These are phyloP conservation scores for Angomonas ambiguus DNA, from an alignment of 208 protist genomes.

Conservation along the genomic window DNA sequence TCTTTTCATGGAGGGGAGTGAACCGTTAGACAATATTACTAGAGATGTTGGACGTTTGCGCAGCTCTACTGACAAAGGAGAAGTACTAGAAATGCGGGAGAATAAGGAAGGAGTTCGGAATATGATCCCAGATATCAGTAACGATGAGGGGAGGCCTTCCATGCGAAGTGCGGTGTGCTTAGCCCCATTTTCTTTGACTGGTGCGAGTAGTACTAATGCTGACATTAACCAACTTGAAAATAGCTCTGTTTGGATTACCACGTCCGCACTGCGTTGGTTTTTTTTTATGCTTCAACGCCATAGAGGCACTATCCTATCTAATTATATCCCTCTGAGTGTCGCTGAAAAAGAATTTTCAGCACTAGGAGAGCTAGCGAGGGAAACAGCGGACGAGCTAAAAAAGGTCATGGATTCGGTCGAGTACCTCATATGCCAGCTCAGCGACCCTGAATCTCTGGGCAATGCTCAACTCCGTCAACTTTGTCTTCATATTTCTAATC, in stretches of 20 bases:
- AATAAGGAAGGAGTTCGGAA: too few species aligned
- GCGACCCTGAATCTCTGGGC: background rate
- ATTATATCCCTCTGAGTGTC: background rate
- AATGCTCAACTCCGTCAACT: background rate
- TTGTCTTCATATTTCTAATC: background rate
- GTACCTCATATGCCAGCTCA: background rate
- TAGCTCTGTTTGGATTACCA: background rate
- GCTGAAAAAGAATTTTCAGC: background rate
- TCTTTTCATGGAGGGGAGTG: too few species aligned
- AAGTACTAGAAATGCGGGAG: too few species aligned
- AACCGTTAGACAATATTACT: too few species aligned
- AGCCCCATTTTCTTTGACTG: background rate
- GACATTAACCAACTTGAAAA: background rate
- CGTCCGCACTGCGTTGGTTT: background rate
- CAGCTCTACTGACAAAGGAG: too few species aligned
- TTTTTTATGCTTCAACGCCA: background rate
- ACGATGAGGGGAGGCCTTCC: background rate
- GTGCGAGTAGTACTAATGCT: background rate
- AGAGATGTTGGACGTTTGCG: background rate
- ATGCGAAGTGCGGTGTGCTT: background rate
- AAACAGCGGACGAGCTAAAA: background rate
- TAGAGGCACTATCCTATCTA: background rate
- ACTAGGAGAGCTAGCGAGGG: background rate
- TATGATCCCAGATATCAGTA: too few species aligned
- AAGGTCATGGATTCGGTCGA: background rate